Evolutionary conservation across 2,329 filamentous ascomycete species (phyloP).

Genomic region (Erysiphe pulchra): DNA sequence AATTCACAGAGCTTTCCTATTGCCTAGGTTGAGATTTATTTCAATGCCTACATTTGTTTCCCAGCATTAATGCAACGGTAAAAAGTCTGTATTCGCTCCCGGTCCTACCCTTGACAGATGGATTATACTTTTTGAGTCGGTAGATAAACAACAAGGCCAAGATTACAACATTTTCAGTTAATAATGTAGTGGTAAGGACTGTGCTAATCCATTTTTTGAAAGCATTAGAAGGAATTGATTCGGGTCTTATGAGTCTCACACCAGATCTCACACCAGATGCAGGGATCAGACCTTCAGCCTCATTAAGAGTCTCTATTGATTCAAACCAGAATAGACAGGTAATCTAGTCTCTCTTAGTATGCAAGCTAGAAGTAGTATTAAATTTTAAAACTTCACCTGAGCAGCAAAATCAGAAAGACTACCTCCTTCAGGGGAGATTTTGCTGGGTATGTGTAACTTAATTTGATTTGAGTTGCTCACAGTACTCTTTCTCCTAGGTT

Average conservation of each 20-base stretch:
- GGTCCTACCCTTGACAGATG: constrained; percentile 65
- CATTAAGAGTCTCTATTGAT: constrained; percentile 50
- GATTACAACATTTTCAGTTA: constrained; percentile 84
- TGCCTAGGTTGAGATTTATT: neutral
- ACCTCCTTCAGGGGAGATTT: constrained; percentile 51
- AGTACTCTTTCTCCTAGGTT: constrained; percentile 2
- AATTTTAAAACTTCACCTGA: constrained; percentile 27
- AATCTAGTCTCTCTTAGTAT: constrained; percentile 29
- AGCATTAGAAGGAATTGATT: constrained; percentile 51
- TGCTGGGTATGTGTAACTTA: constrained; percentile 40
- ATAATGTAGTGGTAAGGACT: constrained; percentile 79
- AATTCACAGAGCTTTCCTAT: neutral
- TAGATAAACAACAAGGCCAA: constrained; percentile 83
- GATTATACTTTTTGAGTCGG: constrained; percentile 71
- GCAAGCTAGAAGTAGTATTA: neutral
- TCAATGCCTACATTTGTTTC: constrained; percentile 63
- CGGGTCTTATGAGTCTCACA: constrained; percentile 34
- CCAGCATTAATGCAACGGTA: constrained; percentile 89
- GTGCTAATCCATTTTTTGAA: constrained; percentile 89
- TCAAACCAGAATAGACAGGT: constrained; percentile 98
- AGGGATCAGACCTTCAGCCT: constrained; percentile 30
- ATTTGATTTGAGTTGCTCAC: constrained; percentile 8
- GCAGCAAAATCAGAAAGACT: constrained; percentile 64
- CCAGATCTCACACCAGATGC: constrained; percentile 20
- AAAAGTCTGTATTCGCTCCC: constrained; percentile 84